Base-by-base conservation (phyloP, 1,284 basidiomycete species). In the Naganishia sp. region DNA sequence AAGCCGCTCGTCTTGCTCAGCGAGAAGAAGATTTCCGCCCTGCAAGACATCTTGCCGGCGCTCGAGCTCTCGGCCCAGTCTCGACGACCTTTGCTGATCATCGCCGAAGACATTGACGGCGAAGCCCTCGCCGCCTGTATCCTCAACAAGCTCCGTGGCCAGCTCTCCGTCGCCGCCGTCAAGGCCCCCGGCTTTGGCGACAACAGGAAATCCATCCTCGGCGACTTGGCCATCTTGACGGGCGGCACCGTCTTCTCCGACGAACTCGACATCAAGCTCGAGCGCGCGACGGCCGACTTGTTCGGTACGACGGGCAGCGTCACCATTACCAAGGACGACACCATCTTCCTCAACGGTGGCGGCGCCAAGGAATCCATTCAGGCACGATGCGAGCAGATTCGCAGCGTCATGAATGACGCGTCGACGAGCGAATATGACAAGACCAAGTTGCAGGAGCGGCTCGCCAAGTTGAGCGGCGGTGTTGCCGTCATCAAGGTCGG, bases 171-270 rank as follows among this genome's bases (percentile, higher is more conserved):
- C 70, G 88, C 84, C 68, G 94, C 93, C 61, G 88, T 97, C 82
- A 97, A 98, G 84, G 94, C 95, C 17, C 95, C 95, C 69, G 94
- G 95, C 67, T 98, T 99, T 79, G 95, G 95, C 78, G 95, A 98
- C 83, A 98, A 98, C 88, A 89, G 95, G 81, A 99, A 97, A 84
- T 90, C 88, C 69, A 93, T 97, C 82, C 89, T 98, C 61, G 95
- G 95, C 68, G 95, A 98, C 78, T 85, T 98, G 68, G 94, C 91
- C 69, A 96, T 98, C 82, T 87, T 99, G 72, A 97, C 94, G 15
- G 95, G 95, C 67, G 93, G 94, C 71, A 94, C 92, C 68, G 94
- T 98, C 81, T 97, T 98, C 85, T 93, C 92, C 51, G 94, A 98
- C 77, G 95, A 99, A 79, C 87, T 99, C 72, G 95, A 97, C 82